Evolutionary conservation across 371 early-diverging fungal species (phyloP).

Genomic region (Rhizopus sp.): DNA sequence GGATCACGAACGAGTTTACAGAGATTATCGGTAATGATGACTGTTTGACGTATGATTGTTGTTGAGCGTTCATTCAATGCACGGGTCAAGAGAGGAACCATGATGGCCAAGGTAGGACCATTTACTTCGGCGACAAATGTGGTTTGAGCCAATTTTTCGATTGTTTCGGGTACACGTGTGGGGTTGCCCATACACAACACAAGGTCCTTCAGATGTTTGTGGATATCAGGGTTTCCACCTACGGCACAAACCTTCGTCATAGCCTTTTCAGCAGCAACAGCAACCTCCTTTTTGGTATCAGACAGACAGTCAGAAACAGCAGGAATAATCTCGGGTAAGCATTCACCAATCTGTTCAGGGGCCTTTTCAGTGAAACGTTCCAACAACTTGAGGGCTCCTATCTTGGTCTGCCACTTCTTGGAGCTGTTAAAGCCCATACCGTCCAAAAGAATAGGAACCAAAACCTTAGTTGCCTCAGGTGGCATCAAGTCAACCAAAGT

Average conservation of each 20-base stretch:
- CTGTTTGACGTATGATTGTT: conserved; percentile 57
- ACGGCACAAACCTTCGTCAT: conserved; percentile 73
- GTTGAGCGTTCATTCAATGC: conserved; percentile 65
- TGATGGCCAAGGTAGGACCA: conserved; percentile 78
- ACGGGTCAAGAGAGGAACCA: conserved; percentile 70
- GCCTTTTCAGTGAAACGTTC: conserved; percentile 55
- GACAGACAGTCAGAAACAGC: conserved; percentile 69
- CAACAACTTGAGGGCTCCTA: conserved; percentile 65
- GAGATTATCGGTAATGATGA: conserved; percentile 62
- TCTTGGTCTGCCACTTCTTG: conserved; percentile 82
- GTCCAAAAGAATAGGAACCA: conserved; percentile 66
- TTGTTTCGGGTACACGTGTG: conserved; percentile 61
- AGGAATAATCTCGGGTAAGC: conserved; percentile 73
- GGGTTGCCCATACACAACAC: conserved; percentile 79
- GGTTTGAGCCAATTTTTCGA: conserved; percentile 75
- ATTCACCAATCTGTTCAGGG: conserved; percentile 66
- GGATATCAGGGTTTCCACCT: conserved; percentile 79
- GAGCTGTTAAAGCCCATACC: conserved; percentile 53
- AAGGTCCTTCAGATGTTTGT: conserved; percentile 65
- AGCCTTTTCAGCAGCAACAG: conserved; percentile 41
- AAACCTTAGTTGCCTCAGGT: conserved; percentile 55
- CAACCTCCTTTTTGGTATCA: conserved; percentile 76
- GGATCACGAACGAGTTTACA: conserved; percentile 68
- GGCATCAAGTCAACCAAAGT: conserved; percentile 55
- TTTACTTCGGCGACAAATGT: conserved; percentile 83